Evolutionary conservation across 129 eudicot genomes (phyloP), one percentile per base, ranked within the genome.

Genomic region (Lonicera japonica): DNA sequence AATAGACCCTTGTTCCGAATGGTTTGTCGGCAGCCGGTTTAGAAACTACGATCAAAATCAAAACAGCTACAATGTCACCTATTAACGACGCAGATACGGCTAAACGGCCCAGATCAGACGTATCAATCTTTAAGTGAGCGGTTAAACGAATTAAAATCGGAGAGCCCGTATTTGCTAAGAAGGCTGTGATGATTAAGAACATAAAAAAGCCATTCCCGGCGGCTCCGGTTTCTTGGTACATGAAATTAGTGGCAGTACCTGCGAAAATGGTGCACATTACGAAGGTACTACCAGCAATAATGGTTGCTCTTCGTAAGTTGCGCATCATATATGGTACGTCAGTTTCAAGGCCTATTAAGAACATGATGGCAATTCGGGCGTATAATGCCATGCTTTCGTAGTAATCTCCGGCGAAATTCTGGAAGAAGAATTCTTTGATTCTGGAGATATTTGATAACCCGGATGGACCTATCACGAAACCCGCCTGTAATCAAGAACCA

Each of bases 391-490:
- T 70, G 25, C 85, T 79, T 75, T 92, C 94, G 16, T 87, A 92
- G 83, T 82, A 87, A 65, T 82, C 96, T 2, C 77, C 69, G 5
- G 88, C 85, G 7, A 70, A 69, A 79, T 68, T 77, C 25, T 74
- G 81, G 41, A 83, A 78, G 80, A 92, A 92, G 84, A 87, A 87
- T 34, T 66, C 58, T 11, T 75, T 72, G 0, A 87, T 69, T 21
- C 24, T n/a, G 16, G 71, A 70, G 23, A 80, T 72, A 21, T 75
- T 81, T 10, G 98, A 92, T 38, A 92, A 74, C 21, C 81, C 81
- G 1, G 98, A 84, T 8, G 95, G 98, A 60, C 98, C 96, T 63
- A 92, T 72, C 64, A 92, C 85, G 36, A 87, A 76, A 21, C 98
- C 98, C 16, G 98, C 95, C 98, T 92, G 98, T 61, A 29, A 65